These are phyloP conservation scores for Phytophthora quininea DNA, from an alignment of 352 stramenopile species.

Conservation along the genomic window DNA sequence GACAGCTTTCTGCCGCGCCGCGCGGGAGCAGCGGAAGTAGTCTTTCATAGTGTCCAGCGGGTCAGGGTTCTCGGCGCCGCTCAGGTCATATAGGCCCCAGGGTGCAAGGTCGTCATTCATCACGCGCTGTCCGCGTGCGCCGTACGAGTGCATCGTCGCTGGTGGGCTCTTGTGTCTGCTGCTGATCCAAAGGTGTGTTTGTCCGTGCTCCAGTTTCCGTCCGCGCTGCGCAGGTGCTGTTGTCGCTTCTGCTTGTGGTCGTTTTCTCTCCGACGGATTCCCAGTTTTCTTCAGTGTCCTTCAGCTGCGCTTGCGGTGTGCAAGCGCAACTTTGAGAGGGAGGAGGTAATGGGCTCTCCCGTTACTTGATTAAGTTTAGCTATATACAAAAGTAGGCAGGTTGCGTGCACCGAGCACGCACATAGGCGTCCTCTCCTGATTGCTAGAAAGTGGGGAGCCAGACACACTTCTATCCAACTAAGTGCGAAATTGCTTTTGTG, in stretches of 20 bases:
- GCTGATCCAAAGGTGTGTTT: background rate
- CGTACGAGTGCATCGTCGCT: background rate
- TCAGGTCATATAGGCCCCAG: constrained; percentile 7
- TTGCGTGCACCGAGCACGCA: no score
- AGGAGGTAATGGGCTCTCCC: constrained; percentile 14
- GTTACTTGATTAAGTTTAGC: constrained; percentile 14
- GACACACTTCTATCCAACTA: no score
- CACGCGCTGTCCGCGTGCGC: background rate
- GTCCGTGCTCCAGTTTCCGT: background rate
- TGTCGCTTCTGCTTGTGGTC: background rate
- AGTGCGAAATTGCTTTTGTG: no score
- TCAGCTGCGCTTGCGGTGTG: constrained; percentile 1
- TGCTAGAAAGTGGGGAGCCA: no score
- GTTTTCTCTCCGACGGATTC: background rate
- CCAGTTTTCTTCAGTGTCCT: constrained; percentile 7
- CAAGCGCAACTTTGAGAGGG: constrained; percentile 17
- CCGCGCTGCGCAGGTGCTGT: background rate
- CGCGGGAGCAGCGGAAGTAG: constrained; percentile 12
- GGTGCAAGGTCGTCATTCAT: constrained; percentile 8
- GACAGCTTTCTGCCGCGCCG: background rate
- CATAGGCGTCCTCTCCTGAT: no score
- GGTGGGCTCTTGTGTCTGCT: background rate
- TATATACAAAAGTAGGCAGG: background rate
- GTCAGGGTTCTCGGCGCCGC: constrained; percentile 1
- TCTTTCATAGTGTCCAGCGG: background rate